phyloP scores from a whole-genome alignment of 2,329 filamentous ascomycete species.

The Ophiosphaerella narmari region DNA sequence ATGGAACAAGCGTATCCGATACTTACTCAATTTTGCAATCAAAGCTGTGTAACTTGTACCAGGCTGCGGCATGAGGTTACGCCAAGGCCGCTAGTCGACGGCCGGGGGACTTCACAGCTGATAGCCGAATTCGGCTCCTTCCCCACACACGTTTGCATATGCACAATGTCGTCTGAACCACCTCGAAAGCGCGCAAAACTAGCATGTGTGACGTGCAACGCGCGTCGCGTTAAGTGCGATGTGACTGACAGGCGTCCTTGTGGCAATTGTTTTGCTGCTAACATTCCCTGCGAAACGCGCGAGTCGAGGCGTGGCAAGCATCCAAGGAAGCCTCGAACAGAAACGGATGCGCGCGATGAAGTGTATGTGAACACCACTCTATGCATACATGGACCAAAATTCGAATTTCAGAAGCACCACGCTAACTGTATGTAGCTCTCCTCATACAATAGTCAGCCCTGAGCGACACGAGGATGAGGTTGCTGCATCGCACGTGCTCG shows the following conservation, averaged over 20 bases:
- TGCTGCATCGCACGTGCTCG: conserved; percentile 34
- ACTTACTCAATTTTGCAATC: too few relatives aligned
- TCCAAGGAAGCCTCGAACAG: conserved; percentile 21
- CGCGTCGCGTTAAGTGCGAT: conserved; percentile 53
- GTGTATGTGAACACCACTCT: conserved; percentile 17
- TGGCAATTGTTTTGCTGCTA: conserved; percentile 47
- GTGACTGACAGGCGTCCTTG: conserved; percentile 53
- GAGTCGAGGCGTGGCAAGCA: conserved; percentile 52
- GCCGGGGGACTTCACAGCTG: neutral
- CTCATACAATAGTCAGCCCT: conserved; percentile 12
- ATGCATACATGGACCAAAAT: too few relatives aligned
- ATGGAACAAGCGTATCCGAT: too few relatives aligned
- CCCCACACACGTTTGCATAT: conserved; percentile 8
- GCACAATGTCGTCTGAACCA: conserved; percentile 22
- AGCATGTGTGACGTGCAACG: conserved; percentile 52
- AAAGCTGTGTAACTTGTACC: too few relatives aligned
- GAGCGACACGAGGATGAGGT: conserved; percentile 35
- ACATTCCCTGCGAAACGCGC: conserved; percentile 48
- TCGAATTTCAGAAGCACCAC: neutral
- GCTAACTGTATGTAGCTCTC: conserved; percentile 5
- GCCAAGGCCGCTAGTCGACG: neutral
- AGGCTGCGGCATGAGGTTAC: neutral
- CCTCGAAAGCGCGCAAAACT: conserved; percentile 47
- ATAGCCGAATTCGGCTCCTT: conserved; percentile 32
- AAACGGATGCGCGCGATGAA: conserved; percentile 21